Evolutionary conservation across 306 rosid species (phyloP).

Genomic region (Sphenostylis stenocarpa): DNA sequence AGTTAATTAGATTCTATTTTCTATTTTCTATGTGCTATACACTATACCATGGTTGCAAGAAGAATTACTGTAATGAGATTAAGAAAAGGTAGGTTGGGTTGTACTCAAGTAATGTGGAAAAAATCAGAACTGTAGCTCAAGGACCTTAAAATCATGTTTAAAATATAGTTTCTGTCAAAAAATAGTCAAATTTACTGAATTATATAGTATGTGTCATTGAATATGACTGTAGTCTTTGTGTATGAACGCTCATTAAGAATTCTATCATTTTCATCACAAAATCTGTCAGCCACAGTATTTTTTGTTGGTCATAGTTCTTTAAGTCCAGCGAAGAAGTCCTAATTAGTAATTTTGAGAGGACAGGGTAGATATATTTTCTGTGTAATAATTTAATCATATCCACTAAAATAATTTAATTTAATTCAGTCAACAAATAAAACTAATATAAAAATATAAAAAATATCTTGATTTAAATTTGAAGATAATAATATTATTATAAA

Average conservation of each 20-base stretch:
- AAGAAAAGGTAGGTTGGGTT: not conserved
- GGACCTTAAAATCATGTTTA: not conserved
- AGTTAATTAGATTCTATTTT: not conserved
- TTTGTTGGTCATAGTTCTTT: conserved; percentile 7
- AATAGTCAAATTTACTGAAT: not conserved
- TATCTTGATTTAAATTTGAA: not conserved
- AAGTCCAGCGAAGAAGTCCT: not conserved
- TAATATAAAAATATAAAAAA: not conserved
- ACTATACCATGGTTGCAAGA: conserved; percentile 5
- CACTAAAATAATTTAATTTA: not conserved
- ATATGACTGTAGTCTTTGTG: not conserved
- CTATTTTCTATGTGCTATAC: not conserved
- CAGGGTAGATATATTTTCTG: not conserved
- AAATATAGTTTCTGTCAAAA: not conserved
- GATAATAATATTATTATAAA: not conserved
- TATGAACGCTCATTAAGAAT: not conserved
- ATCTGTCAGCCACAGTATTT: not conserved
- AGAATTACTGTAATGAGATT: conserved; percentile 21
- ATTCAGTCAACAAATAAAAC: not conserved
- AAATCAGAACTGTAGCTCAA: no score
- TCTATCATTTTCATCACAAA: not conserved
- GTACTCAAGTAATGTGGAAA: conserved; percentile 14
- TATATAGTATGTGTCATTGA: conserved; percentile 3
- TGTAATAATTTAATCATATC: not conserved
- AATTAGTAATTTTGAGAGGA: not conserved